A percentile compares a stretch with the other conserved stretches of the same genome.
These are phyloP conservation scores for Chalciporus piperatus DNA, from an alignment of 768 basidiomycete species.

Conservation along the genomic window DNA sequence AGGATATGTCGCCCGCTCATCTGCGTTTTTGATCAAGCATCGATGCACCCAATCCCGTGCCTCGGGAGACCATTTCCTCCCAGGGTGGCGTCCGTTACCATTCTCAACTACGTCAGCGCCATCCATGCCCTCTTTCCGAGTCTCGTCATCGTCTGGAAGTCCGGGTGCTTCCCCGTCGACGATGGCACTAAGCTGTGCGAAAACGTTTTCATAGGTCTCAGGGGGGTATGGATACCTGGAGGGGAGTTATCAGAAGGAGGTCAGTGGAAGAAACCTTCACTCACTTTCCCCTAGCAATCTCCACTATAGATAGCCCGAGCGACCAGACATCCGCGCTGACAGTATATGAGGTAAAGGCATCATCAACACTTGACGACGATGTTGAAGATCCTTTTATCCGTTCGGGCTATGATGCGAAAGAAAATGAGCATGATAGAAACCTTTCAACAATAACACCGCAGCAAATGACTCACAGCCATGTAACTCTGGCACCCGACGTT, in stretches of 20 bases:
- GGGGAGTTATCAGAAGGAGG: slow-evolving; percentile 1
- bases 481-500: slow-evolving; percentile 99
- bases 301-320: slow-evolving; percentile 89
- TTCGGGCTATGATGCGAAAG: slow-evolving; percentile 62
- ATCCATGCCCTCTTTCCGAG: slow-evolving; percentile 10
- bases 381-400: slow-evolving; percentile 90
- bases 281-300: slow-evolving; percentile 75
- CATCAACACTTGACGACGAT: slow-evolving; percentile 29
- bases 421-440: slow-evolving; percentile 2
- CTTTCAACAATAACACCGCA: not conserved
- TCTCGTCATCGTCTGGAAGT: slow-evolving; percentile 58
- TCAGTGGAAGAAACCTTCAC: not conserved
- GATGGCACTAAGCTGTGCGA: slow-evolving; percentile 95
- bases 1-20: slow-evolving; percentile 75
- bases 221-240: slow-evolving; percentile 88
- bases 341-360: slow-evolving; percentile 63
- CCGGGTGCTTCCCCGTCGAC: slow-evolving; percentile 92
- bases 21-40: slow-evolving; percentile 82
- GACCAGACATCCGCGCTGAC: slow-evolving; percentile 99
- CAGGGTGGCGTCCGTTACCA: slow-evolving; percentile 8
- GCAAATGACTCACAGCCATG: slow-evolving; percentile 76
- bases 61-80: slow-evolving; percentile 33
- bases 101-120: slow-evolving; percentile 14
- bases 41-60: slow-evolving; percentile 81
- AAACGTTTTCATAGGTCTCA: slow-evolving; percentile 95